Conservation (phyloP, 192 early-diverging fungal genomes). For the Spinellus fusiger region DNA sequence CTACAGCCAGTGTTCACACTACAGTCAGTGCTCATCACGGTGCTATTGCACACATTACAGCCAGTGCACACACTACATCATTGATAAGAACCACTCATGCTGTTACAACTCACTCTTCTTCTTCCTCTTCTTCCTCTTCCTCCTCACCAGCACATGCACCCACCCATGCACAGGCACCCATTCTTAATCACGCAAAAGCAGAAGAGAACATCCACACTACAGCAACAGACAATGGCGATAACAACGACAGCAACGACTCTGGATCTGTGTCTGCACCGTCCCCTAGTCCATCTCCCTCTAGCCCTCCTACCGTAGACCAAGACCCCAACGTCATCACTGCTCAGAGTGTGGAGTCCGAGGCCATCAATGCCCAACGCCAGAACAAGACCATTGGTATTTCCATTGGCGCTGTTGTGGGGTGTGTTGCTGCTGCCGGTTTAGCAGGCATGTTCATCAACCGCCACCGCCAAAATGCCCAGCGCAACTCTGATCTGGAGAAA, state of each 20-base stretch:
- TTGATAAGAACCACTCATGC: too few relatives aligned
- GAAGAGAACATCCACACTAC: background rate
- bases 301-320: background rate
- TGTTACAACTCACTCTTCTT: too few relatives aligned
- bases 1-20: background rate
- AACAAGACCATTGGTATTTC: constrained; percentile 26
- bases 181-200: too few relatives aligned
- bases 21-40: background rate
- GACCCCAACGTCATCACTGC: constrained; percentile 5
- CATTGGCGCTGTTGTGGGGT: constrained; percentile 24
- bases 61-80: background rate
- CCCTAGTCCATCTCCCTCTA: background rate
- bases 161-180: too few relatives aligned
- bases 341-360: constrained; percentile 4
- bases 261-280: background rate
- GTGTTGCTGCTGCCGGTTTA: constrained; percentile 27
- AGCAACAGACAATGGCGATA: background rate
- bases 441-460: constrained; percentile 28
- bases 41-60: too few relatives aligned
- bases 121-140: too few relatives aligned
- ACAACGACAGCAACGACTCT: background rate
- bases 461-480: constrained; percentile 1
- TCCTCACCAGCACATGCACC: too few relatives aligned
- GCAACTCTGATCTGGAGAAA: constrained; percentile 15
- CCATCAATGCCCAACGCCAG: constrained; percentile 8